A percentile compares a stretch with the other conserved stretches of the same genome.
Conservation (phyloP, 2,329 filamentous ascomycete genomes). For the Colletotrichum sp. region DNA sequence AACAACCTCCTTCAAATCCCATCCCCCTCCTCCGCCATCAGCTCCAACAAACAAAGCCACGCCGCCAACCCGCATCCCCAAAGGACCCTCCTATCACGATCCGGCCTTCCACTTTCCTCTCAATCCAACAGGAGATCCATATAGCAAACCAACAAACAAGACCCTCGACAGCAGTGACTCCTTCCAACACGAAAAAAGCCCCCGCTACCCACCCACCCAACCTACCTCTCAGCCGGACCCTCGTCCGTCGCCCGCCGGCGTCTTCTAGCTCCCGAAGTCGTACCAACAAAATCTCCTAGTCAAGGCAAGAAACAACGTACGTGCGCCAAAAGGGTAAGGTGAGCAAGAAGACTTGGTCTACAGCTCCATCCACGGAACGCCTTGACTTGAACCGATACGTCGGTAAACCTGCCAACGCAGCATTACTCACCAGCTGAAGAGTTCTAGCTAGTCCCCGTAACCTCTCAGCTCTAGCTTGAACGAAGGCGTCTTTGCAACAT, state of each 20-base stretch:
- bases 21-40: neutral
- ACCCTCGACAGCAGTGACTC: no score
- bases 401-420: conserved; percentile 11
- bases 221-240: neutral
- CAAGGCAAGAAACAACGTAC: neutral
- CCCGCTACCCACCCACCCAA: neutral
- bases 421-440: neutral
- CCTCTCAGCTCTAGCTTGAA: conserved; percentile 4
- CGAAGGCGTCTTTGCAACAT: neutral
- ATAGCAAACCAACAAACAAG: neutral
- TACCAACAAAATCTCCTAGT: neutral
- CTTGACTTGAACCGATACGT: neutral
- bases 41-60: neutral
- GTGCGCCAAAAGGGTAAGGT: neutral
- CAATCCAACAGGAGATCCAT: neutral
- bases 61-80: neutral
- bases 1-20: neutral
- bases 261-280: neutral
- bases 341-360: neutral
- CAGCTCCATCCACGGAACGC: neutral
- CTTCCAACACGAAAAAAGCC: neutral
- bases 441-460: neutral
- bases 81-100: neutral
- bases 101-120: neutral
- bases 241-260: neutral